Percentiles rank a stretch among this genome's conserved stretches.
These are phyloP conservation scores for Fusarium sp. DNA, from an alignment of 2,329 filamentous ascomycete genomes.

Conservation along the genomic window DNA sequence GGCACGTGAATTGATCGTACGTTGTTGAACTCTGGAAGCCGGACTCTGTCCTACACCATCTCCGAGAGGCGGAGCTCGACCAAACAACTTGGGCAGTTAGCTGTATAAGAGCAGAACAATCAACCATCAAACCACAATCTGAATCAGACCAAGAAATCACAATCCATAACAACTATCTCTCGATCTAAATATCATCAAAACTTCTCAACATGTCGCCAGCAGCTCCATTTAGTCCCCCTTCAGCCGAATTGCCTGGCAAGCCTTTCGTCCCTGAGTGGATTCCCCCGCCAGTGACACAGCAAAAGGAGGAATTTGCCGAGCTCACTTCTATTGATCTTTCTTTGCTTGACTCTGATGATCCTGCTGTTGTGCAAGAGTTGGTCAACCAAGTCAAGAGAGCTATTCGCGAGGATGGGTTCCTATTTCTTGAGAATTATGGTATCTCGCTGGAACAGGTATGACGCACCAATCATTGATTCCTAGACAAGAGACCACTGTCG, in stretches of 20 bases:
- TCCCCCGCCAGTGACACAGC: slow-evolving; percentile 56
- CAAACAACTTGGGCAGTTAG: neutral
- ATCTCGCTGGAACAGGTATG: slow-evolving; percentile 54
- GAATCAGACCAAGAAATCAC: neutral
- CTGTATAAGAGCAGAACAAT: slow-evolving; percentile 15
- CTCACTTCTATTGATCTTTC: slow-evolving; percentile 56
- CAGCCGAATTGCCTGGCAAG: slow-evolving; percentile 51
- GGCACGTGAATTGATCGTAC: neutral
- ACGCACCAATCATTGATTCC: no score
- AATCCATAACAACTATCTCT: neutral
- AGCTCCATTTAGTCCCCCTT: slow-evolving; percentile 53
- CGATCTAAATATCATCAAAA: neutral
- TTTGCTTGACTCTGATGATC: slow-evolving; percentile 54
- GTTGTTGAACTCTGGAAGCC: neutral
- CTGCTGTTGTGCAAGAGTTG: slow-evolving; percentile 53
- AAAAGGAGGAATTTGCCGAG: slow-evolving; percentile 55
- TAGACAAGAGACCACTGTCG: neutral
- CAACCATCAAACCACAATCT: neutral
- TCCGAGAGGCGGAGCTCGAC: slow-evolving; percentile 10
- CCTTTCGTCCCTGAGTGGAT: slow-evolving; percentile 54
- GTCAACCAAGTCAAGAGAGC: slow-evolving; percentile 55
- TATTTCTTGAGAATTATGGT: slow-evolving; percentile 62
- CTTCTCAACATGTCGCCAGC: slow-evolving; percentile 42
- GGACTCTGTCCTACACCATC: neutral
- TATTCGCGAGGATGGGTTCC: slow-evolving; percentile 56